These are phyloP conservation scores for Vigna radiata DNA, from an alignment of 306 rosid species.

Conservation along the genomic window DNA sequence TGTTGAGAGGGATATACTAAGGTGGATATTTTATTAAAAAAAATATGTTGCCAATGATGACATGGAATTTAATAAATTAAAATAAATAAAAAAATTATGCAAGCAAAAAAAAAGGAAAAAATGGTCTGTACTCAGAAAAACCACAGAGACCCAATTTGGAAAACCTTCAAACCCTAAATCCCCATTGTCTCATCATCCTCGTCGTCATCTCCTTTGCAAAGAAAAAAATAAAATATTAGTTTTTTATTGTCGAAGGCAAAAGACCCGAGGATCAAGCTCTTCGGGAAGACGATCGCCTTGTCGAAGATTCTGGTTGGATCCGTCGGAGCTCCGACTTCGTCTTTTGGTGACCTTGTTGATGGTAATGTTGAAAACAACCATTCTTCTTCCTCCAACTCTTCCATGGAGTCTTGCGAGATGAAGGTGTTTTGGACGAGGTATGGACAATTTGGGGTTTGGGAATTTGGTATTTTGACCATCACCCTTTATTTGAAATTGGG, in stretches of 20 bases:
- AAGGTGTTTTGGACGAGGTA: conserved; percentile 41
- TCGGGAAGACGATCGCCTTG: conserved; percentile 76
- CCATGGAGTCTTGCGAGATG: conserved; percentile 49
- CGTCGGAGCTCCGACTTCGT: conserved; percentile 13
- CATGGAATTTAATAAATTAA: too few relatives aligned
- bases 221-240: not conserved
- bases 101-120: too few relatives aligned
- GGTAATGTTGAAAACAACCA: conserved; percentile 30
- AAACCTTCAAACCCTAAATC: too few relatives aligned
- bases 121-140: too few relatives aligned
- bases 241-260: conserved; percentile 53
- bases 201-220: not conserved
- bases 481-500: conserved; percentile 38
- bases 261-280: conserved; percentile 74
- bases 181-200: too few relatives aligned
- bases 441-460: not conserved
- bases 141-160: too few relatives aligned
- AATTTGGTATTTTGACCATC: conserved; percentile 25
- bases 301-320: conserved; percentile 40
- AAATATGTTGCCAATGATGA: too few relatives aligned
- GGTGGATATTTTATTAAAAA: too few relatives aligned
- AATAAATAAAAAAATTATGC: too few relatives aligned
- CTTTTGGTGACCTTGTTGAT: conserved; percentile 28
- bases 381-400: conserved; percentile 43
- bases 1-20: too few relatives aligned